Evolutionary conservation across 495 filamentous ascomycete species (phyloP).

Genomic region (Daldinia decipiens): DNA sequence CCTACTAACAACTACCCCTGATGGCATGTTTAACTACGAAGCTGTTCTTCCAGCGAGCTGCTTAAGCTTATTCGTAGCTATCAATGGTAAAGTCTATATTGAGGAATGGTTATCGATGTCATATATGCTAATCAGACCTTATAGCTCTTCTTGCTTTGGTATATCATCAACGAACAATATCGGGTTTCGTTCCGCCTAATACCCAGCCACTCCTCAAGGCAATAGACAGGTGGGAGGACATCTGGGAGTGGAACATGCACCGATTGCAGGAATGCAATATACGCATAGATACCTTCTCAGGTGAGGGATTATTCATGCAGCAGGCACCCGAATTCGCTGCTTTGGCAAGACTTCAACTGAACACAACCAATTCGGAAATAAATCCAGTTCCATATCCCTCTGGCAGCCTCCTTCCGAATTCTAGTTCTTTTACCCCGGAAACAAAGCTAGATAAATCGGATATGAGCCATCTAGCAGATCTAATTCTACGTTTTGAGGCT

Average conservation of each 20-base stretch:
- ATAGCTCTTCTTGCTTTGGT: background rate
- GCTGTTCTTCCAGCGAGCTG: background rate
- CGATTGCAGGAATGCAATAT: background rate
- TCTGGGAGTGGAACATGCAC: background rate
- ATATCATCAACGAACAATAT: constrained; percentile 3
- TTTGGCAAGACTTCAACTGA: background rate
- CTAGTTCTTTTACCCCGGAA: background rate
- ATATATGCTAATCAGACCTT: background rate
- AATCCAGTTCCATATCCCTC: background rate
- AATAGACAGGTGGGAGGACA: background rate
- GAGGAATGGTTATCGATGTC: background rate
- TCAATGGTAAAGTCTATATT: background rate
- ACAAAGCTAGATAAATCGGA: background rate
- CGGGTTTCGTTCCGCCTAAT: background rate
- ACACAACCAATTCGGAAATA: background rate
- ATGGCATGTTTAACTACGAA: background rate
- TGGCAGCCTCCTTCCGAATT: background rate
- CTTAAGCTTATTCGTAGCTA: background rate
- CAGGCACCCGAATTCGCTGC: constrained; percentile 7
- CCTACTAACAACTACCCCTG: background rate
- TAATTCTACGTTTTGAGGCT: background rate
- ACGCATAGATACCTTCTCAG: background rate
- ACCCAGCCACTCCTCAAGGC: background rate
- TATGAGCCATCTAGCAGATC: constrained; percentile 5
- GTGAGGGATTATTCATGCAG: background rate